These are phyloP conservation scores for Phytopythium oedochilum DNA, from an alignment of 352 stramenopile genomes.

Conservation along the genomic window DNA sequence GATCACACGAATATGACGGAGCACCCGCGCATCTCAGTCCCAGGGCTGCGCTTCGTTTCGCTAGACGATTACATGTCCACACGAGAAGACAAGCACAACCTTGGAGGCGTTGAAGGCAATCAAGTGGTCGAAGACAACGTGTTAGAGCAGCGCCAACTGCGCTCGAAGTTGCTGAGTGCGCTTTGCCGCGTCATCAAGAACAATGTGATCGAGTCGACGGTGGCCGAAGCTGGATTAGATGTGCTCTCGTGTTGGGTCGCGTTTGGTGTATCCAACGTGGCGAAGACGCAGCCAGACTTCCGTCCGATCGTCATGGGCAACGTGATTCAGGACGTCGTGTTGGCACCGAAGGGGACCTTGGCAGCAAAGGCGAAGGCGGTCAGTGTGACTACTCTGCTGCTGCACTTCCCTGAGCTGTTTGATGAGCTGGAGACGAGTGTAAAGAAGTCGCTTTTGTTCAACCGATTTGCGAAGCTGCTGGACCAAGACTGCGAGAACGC, in stretches of 20 bases:
- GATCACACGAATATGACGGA: constrained; percentile 13
- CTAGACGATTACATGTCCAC: constrained; percentile 42
- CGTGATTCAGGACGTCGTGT: constrained; percentile 42
- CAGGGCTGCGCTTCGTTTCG: constrained; percentile 35
- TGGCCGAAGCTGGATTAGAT: constrained; percentile 36
- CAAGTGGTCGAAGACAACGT: constrained; percentile 17
- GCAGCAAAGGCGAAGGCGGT: constrained; percentile 33
- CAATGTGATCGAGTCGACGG: constrained; percentile 30
- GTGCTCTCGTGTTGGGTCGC: constrained; percentile 44
- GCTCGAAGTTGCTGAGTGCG: constrained; percentile 32
- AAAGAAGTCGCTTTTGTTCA: constrained; percentile 63
- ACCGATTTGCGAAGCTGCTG: constrained; percentile 67
- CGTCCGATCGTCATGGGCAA: constrained; percentile 40
- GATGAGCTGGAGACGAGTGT: constrained; percentile 29
- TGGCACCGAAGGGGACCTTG: constrained; percentile 31
- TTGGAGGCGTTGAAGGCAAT: neutral
- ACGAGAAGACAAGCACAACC: constrained; percentile 9
- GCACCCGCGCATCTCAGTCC: constrained; percentile 30
- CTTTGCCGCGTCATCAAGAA: constrained; percentile 53
- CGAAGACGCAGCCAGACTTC: constrained; percentile 26
- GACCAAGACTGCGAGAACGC: constrained; percentile 5
- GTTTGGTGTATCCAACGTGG: constrained; percentile 12
- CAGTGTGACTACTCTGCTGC: constrained; percentile 28
- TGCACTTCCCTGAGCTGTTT: constrained; percentile 39
- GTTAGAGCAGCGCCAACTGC: constrained; percentile 27